Evolutionary conservation across 345 rosid genomes (phyloP).

Genomic region (Melastoma malabathricum): DNA sequence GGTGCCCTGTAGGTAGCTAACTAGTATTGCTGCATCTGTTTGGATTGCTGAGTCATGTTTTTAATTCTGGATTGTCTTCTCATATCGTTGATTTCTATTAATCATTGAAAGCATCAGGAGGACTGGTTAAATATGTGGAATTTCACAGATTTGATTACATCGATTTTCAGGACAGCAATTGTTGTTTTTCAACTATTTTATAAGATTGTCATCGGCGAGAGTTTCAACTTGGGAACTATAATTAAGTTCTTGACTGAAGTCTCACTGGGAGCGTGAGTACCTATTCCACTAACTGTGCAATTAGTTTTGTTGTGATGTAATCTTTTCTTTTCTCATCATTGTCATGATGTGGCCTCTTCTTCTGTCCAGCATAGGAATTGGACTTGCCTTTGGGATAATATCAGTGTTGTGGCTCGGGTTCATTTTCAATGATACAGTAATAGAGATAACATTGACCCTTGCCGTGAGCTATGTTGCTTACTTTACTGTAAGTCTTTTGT

Average conservation of each 20-base stretch:
- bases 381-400: slow-evolving; percentile 75
- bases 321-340: not conserved
- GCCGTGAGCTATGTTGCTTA: slow-evolving; percentile 89
- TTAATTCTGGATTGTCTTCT: no score
- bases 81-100: no score
- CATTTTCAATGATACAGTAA: slow-evolving; percentile 85
- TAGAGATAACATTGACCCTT: slow-evolving; percentile 73
- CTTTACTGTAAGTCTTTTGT: slow-evolving; percentile 58
- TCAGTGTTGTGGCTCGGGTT: slow-evolving; percentile 92
- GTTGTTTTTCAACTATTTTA: slow-evolving; percentile 87
- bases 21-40: no score
- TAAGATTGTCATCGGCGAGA: slow-evolving; percentile 68
- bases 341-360: slow-evolving; percentile 15
- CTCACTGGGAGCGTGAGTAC: slow-evolving; percentile 87
- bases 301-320: not conserved
- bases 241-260: slow-evolving; percentile 53
- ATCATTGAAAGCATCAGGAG: no score
- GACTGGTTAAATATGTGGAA: not conserved
- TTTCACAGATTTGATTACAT: slow-evolving; percentile 6
- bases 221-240: slow-evolving; percentile 39
- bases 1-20: no score
- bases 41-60: no score
- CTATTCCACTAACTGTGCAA: slow-evolving; percentile 3
- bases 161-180: slow-evolving; percentile 65
- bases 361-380: slow-evolving; percentile 70